Base-by-base conservation (phyloP, 2,329 filamentous ascomycete species). In the Cytospora leucostoma region DNA sequence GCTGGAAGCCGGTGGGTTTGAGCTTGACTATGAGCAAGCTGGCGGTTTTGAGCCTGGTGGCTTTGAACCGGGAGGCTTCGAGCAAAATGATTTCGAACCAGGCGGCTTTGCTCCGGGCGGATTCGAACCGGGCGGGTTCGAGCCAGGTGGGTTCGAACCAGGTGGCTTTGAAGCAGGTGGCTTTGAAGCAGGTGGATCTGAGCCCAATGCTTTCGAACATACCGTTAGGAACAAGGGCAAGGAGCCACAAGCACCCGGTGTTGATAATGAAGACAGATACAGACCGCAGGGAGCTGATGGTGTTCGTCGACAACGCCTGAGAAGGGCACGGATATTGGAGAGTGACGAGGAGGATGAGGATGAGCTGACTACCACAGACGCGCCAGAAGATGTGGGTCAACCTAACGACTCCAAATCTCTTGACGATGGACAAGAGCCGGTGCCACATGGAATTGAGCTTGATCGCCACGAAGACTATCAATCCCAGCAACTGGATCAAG, bases 21-120 rank as follows among this genome's bases (percentile, higher is more conserved):
- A 65, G 17, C 34, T 47, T 17, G 53, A 47, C 11, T 35, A 56
- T 8, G 12, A 33, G 5, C 21, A 47, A 3, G 17, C 52, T 6
- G 64, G 64, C 2, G 49, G 53, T 10, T 63, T 63, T n/a, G 64
- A 65, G 47, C 70, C 34, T 70, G 70, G 56, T 0, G 50, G 53
- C 1, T 21, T 51, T 13, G 57, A 61, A 15, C 35, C 52, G 4
- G 62, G 52, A n/a, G n/a, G n/a, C n/a, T n/a, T n/a, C n/a, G n/a
- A n/a, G n/a, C n/a, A n/a, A n/a, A n/a, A n/a, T n/a, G n/a, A n/a
- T n/a, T n/a, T n/a, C n/a, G n/a, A n/a, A 8, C 59, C 52, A 0
- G 44, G 58, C 1, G 32, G 51, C 0, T 61, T 61, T 3, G 51
- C 49, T 2, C 40, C 60, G 0, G 60, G 35, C 1, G 60, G 63